A percentile compares a stretch with the other conserved stretches of the same genome.
These are phyloP conservation scores for Cruciata laevipes DNA, from an alignment of 257 asterid genomes.

Conservation along the genomic window DNA sequence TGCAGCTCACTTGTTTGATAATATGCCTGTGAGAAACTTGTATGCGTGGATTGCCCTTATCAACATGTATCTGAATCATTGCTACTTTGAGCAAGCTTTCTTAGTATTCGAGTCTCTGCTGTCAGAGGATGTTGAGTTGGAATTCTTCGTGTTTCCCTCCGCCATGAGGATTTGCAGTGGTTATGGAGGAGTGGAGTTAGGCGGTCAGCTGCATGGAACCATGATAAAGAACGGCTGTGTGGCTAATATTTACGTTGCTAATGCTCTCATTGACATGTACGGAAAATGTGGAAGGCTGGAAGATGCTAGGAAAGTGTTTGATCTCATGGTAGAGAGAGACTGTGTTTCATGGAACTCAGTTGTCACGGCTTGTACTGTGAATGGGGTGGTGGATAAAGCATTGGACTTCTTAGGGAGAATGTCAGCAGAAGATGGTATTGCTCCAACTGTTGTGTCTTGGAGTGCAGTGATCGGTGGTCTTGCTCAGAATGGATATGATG, in stretches of 20 bases:
- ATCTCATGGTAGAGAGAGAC: slow-evolving; percentile 37
- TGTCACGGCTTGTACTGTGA: slow-evolving; percentile 54
- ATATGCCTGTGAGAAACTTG: slow-evolving; percentile 53
- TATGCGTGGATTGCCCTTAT: slow-evolving; percentile 50
- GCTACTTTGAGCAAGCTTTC: slow-evolving; percentile 38
- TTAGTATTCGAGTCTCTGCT: slow-evolving; percentile 30
- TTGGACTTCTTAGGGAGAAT: slow-evolving; percentile 38
- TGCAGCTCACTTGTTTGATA: slow-evolving; percentile 40
- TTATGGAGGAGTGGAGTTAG: slow-evolving; percentile 56
- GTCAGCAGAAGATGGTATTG: slow-evolving; percentile 31
- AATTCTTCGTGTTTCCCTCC: slow-evolving; percentile 61
- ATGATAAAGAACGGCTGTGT: slow-evolving; percentile 41
- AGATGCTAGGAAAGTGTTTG: slow-evolving; percentile 44
- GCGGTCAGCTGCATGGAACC: slow-evolving; percentile 59
- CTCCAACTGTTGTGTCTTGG: slow-evolving; percentile 62
- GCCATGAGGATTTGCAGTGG: slow-evolving; percentile 60
- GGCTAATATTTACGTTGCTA: slow-evolving; percentile 54
- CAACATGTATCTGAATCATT: slow-evolving; percentile 36
- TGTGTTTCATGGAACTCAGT: slow-evolving; percentile 73
- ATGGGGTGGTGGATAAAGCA: slow-evolving; percentile 50
- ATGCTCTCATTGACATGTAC: slow-evolving; percentile 72
- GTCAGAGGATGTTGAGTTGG: slow-evolving; percentile 49
- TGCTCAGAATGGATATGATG: slow-evolving; percentile 52
- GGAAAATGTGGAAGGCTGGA: slow-evolving; percentile 57
- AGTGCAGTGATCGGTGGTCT: slow-evolving; percentile 66